phyloP scores from a whole-genome alignment of 192 early-diverging fungal species.

The Coemansia sp. region DNA sequence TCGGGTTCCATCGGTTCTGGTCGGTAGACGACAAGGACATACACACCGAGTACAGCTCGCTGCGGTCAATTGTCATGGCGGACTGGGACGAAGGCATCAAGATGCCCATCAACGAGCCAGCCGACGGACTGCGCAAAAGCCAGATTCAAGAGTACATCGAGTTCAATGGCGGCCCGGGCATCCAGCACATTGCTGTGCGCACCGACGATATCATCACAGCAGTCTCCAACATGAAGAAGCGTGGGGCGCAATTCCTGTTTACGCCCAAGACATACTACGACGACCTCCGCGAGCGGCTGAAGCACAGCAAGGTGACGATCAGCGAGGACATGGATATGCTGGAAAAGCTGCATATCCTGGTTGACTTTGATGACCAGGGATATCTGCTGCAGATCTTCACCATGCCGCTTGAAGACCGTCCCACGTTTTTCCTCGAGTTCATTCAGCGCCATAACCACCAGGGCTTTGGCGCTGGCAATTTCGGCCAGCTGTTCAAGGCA shows the following conservation, averaged over 20 bases:
- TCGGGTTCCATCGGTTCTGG: slow-evolving; percentile 99
- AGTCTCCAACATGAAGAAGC: slow-evolving; percentile 73
- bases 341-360: slow-evolving; percentile 83
- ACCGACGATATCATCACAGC: slow-evolving; percentile 83
- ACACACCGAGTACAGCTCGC: slow-evolving; percentile 90
- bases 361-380: slow-evolving; percentile 95
- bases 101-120: slow-evolving; percentile 98
- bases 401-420: slow-evolving; percentile 90
- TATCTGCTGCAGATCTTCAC: slow-evolving; percentile 94
- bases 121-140: slow-evolving; percentile 86
- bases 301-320: slow-evolving; percentile 67
- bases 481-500: slow-evolving; percentile 95
- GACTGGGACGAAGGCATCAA: slow-evolving; percentile 88
- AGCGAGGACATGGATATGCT: slow-evolving; percentile 80
- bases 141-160: slow-evolving; percentile 79
- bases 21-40: slow-evolving; percentile 96
- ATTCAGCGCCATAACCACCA: slow-evolving; percentile 93
- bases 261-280: slow-evolving; percentile 89
- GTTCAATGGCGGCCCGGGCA: slow-evolving; percentile 67
- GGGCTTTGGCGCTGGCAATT: slow-evolving; percentile 96
- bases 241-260: slow-evolving; percentile 87
- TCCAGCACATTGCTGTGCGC: slow-evolving; percentile 93
- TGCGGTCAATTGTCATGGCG: slow-evolving; percentile 94
- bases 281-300: slow-evolving; percentile 70
- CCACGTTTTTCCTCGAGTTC: slow-evolving; percentile 95